Base-by-base conservation (phyloP, 2,329 filamentous ascomycete species). In the Trichoderma atrobrunneum region DNA sequence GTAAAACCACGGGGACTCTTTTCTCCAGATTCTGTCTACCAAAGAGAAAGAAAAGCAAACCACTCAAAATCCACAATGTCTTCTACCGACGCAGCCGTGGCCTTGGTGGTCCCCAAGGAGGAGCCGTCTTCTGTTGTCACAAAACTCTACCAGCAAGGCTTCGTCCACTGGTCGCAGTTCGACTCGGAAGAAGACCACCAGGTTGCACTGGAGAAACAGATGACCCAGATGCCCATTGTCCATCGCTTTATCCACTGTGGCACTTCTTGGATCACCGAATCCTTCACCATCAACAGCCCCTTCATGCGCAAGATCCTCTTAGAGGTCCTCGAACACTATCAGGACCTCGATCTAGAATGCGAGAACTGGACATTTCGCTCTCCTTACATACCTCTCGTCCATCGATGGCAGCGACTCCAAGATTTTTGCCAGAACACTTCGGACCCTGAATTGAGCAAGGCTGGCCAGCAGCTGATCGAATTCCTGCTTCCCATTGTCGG, bases 341-440 rank as follows among this genome's bases (percentile, higher is more conserved):
- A 63, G 7, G 60, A 63, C 24, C 36, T 63, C 8, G 60, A 63
- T 16, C 3, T 63, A 12, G 60, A 63, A 3, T 43, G 36, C 60
- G 60, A 63, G 8, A 63, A 63, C 16, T 63, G 60, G 60, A 63
- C 60, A 6, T 63, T 63, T 4, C 60, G 60, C 7, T 28, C 36
- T 8, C 60, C 60, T 14, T 63, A 63, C 60, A 63, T 63, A 28
- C 60, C 60, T 5, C 36, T 63, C 1, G 60, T 63, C 10, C 36
- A 63, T 28, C 60, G 36, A 14, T 63, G 60, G 60, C 60, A 48
- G 60, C 36, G 60, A 12, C 60, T 48, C 8, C 60, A 63, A 2
- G 36, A 28, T 5, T 48, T 48, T 39, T 39, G 60, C 60, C 24
- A 63, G 24, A 12, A 0, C 1, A 43, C 60, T 28, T 28, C 24